Base-by-base conservation (phyloP, 495 filamentous ascomycete species). In the Aspergillus kassunensis region DNA sequence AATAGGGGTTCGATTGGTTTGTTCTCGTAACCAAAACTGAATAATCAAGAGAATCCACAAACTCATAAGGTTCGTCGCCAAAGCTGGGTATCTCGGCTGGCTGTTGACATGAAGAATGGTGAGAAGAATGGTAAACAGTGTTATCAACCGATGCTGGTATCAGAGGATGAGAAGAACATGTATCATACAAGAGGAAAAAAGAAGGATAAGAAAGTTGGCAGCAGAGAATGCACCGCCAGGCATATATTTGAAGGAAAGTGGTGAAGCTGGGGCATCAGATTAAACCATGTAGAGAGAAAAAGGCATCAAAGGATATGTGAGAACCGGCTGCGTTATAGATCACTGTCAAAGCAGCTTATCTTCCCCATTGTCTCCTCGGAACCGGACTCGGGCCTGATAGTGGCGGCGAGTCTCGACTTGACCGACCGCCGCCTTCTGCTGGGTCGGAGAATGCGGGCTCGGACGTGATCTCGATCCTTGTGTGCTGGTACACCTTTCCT, bases 401-500 rank as follows among this genome's bases (percentile, higher is more conserved):
- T 13, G 51, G 34, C 34, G 58, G 55, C 10, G 62, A 63, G n/a
- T 69, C 67, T 25, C 58, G 63, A 56, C 66, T 70, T n/a, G 70
- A 70, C 7, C 60, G 63, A 34, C 59, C 56, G 44, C 68, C 66
- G 3, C 27, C 60, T 24, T 67, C 65, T 10, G 33, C 29, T 7
- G 34, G 16, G 21, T 40, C 40, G 6, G 51, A 49, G 35, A 58
- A 73, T 27, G 71, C 72, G 8, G 69, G 70, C 33, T 75, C 72
- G 16, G 45, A 57, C 1, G 72, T 74, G 48, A 75, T 69, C 42
- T 74, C 69, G 36, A 75, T 75, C 16, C 71, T 75, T 3, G 72
- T 75, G 25, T 75, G 61, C 45, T 75, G 72, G 53, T 72, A 74
- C 54, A 75, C 71, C 51, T 74, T 73, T 19, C 71, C n/a, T n/a